Percentiles rank a stretch among this genome's conserved stretches.
Evolutionary conservation across 306 rosid genomes (phyloP).

Genomic region (Acacia acuminata): DNA sequence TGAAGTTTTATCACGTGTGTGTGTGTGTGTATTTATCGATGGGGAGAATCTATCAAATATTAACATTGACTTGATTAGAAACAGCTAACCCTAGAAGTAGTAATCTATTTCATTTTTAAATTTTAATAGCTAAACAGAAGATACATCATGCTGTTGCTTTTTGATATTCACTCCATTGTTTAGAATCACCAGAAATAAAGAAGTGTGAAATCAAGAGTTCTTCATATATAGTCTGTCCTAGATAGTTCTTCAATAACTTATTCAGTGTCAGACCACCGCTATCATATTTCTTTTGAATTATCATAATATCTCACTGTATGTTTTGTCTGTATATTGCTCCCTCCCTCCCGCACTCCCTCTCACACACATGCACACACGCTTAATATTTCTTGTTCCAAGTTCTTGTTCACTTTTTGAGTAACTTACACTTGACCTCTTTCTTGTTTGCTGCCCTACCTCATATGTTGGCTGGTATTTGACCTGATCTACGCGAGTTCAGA

Average conservation of each 20-base stretch:
- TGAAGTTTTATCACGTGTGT: neutral
- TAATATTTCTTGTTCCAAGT: neutral
- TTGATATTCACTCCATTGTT: neutral
- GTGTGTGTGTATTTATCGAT: neutral
- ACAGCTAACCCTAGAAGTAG: neutral
- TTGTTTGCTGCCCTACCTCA: constrained; percentile 35
- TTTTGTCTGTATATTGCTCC: constrained; percentile 25
- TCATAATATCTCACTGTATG: constrained; percentile 20
- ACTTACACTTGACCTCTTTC: constrained; percentile 44
- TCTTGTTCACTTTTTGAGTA: constrained; percentile 11
- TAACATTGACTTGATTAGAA: neutral
- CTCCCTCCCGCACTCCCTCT: neutral
- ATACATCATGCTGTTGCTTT: constrained; percentile 4
- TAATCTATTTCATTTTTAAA: constrained; percentile 9
- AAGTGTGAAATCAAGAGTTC: constrained; percentile 21
- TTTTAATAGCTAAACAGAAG: neutral
- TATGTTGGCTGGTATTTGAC: constrained; percentile 46
- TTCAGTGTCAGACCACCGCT: constrained; percentile 5
- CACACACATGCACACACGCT: neutral
- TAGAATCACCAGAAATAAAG: constrained; percentile 9
- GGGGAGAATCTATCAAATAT: neutral
- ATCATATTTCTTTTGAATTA: constrained; percentile 8
- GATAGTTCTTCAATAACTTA: constrained; percentile 27
- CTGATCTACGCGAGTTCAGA: constrained; percentile 64
- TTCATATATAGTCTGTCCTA: neutral